Conservation (phyloP, 2,329 filamentous ascomycete species). For the Exophiala alcalophila region DNA sequence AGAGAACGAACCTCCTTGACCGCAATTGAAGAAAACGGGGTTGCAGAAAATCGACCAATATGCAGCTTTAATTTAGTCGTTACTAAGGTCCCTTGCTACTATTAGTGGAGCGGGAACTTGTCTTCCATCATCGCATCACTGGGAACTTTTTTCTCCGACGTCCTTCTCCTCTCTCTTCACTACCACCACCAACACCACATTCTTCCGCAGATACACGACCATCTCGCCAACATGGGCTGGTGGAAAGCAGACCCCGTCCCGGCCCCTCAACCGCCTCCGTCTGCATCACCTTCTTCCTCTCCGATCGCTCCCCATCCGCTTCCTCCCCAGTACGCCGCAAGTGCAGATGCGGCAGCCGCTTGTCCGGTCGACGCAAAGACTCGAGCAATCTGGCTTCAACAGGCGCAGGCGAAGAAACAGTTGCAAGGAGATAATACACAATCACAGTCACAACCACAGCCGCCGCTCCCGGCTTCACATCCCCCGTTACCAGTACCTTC, state of each 20-base stretch:
- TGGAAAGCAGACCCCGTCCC: constrained; percentile 32
- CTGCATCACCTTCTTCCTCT: constrained; percentile 34
- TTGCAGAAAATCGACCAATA: no score
- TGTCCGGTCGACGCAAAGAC: constrained; percentile 92
- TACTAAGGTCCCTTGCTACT: no score
- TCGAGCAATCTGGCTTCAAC: constrained; percentile 74
- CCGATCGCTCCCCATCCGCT: constrained; percentile 32
- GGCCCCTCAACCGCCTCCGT: constrained; percentile 14
- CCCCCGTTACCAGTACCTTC: constrained; percentile 21
- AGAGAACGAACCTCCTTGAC: no score
- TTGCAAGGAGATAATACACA: constrained; percentile 50
- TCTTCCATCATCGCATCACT: no score
- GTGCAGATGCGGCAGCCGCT: constrained; percentile 39
- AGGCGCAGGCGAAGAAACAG: constrained; percentile 54
- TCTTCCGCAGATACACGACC: no score
- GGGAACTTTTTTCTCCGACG: no score
- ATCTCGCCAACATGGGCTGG: constrained; percentile 30
- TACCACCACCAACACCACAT: neutral
- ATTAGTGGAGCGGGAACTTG: no score
- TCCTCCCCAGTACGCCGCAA: constrained; percentile 36
- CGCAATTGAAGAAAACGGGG: no score
- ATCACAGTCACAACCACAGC: constrained; percentile 38
- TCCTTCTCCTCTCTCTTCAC: no score
- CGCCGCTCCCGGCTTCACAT: constrained; percentile 31
- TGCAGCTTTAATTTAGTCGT: no score